Percentiles rank a stretch among this genome's conserved stretches.
phyloP scores from a whole-genome alignment of 768 basidiomycete genomes.

The Postia placenta region DNA sequence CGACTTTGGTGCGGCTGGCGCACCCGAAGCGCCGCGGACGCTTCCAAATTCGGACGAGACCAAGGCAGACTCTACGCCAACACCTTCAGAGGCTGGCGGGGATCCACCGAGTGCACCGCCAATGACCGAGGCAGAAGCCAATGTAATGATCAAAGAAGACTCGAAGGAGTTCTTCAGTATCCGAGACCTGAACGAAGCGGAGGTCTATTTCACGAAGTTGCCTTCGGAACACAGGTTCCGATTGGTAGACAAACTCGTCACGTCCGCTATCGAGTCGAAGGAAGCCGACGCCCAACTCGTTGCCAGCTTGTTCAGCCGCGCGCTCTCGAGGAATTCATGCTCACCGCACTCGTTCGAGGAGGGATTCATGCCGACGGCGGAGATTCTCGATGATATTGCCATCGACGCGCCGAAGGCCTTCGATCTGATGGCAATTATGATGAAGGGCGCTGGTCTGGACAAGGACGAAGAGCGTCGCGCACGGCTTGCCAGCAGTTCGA shows the following conservation, averaged over 20 bases:
- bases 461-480: constrained; percentile 49
- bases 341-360: constrained; percentile 61
- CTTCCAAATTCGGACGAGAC: constrained; percentile 48
- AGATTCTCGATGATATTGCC: constrained; percentile 81
- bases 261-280: constrained; percentile 65
- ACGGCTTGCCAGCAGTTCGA: constrained; percentile 55
- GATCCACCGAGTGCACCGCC: constrained; percentile 29
- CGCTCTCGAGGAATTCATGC: constrained; percentile 54
- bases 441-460: constrained; percentile 60
- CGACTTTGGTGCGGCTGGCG: constrained; percentile 40
- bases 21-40: constrained; percentile 64
- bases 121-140: constrained; percentile 63
- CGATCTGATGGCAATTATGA: constrained; percentile 64
- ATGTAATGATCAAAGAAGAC: constrained; percentile 76
- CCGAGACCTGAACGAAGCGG: constrained; percentile 82
- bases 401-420: constrained; percentile 89
- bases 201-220: constrained; percentile 75
- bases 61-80: constrained; percentile 30
- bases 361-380: constrained; percentile 63
- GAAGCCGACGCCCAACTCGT: constrained; percentile 75
- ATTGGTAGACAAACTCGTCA: constrained; percentile 73
- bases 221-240: constrained; percentile 54
- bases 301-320: constrained; percentile 64
- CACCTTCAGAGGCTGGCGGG: constrained; percentile 44
- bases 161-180: constrained; percentile 83